Evolutionary conservation across 1,284 basidiomycete genomes (phyloP).

Genomic region (Malassezia japonica): DNA sequence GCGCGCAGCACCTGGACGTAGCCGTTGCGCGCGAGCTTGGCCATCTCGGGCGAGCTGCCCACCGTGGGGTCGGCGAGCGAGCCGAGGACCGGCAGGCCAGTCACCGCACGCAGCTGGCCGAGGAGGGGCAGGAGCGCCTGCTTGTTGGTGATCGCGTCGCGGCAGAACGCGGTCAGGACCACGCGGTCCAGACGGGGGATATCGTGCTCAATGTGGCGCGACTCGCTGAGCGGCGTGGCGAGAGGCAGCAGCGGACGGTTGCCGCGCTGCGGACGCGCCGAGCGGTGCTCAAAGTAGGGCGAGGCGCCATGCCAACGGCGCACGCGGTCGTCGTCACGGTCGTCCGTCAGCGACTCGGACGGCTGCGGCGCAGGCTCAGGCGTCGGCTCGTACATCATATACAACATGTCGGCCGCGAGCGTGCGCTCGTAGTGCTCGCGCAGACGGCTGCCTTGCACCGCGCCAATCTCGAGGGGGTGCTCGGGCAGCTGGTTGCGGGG

Average conservation of each 20-base stretch:
- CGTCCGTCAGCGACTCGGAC: constrained; percentile 17
- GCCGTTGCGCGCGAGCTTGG: constrained; percentile 15
- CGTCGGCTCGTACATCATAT: constrained; percentile 70
- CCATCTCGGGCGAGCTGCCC: constrained; percentile 12
- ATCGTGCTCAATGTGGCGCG: constrained; percentile 22
- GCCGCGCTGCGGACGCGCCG: constrained; percentile 62
- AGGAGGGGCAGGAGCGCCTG: constrained; percentile 70
- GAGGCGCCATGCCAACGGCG: constrained; percentile 66
- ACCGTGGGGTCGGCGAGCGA: constrained; percentile 25
- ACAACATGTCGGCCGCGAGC: constrained; percentile 77
- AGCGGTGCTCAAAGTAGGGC: constrained; percentile 66
- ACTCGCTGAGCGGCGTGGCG: constrained; percentile 20
- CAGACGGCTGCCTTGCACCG: constrained; percentile 65
- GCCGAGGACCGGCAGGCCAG: constrained; percentile 60
- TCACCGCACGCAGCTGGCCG: constrained; percentile 76
- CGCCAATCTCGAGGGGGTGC: constrained; percentile 48
- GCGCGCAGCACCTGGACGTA: constrained; percentile 67
- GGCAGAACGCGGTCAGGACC: constrained; percentile 50
- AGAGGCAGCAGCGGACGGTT: constrained; percentile 48
- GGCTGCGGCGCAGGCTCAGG: too few relatives aligned
- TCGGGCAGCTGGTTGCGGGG: constrained; percentile 27
- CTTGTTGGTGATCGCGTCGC: constrained; percentile 60
- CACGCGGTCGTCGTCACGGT: constrained; percentile 33
- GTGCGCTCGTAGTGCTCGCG: constrained; percentile 75
- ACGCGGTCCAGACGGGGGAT: constrained; percentile 69